Base-by-base conservation (phyloP, 345 rosid genomes). In the Rubroshorea leprosula region DNA sequence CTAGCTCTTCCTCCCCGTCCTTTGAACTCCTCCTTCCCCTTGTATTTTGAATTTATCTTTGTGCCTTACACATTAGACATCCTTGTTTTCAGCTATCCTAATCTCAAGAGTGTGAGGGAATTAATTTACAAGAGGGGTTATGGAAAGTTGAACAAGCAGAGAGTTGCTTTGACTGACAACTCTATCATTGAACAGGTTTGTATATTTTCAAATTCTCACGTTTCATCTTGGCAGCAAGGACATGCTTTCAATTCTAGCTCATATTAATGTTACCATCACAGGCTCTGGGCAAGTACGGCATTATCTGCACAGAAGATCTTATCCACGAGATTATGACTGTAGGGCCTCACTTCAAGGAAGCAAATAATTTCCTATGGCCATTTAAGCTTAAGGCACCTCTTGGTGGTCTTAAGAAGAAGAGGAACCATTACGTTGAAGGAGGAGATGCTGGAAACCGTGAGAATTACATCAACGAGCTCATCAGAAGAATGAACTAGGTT, bases 331-430 rank as follows among this genome's bases (percentile, higher is more conserved):
- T 91, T 35, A 53, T 86, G 74, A 86, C 93, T 0, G 95, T 91
- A 0, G 98, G 98, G 13, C 95, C 95, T 38, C 95, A 89, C 55
- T 91, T 91, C 73, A 91, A 89, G 80, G 89, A 91, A 66, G 96
- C 95, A 7, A 84, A 81, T 63, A 79, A 81, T 77, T 91, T 84
- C 74, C 60, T 89, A 11, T 91, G 96, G 98, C 96, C 96, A 5
- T 91, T 91, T 73, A 80, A 91, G 81, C 89, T 91, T 5, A 91
- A 83, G 81, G 96, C 98, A 6, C 98, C 97, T 0, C 67, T 80
- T 49, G 87, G 94, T n/a, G n/a, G n/a, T n/a, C n/a, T n/a, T n/a
- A n/a, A n/a, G n/a, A n/a, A n/a, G n/a, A n/a, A n/a, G n/a, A n/a
- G n/a, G n/a, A n/a, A n/a, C n/a, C n/a, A n/a, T n/a, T n/a, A n/a